Evolutionary conservation across 352 stramenopile species (phyloP), one percentile per base, ranked within the genome.

Genomic region (Globisporangium camurandrum): DNA sequence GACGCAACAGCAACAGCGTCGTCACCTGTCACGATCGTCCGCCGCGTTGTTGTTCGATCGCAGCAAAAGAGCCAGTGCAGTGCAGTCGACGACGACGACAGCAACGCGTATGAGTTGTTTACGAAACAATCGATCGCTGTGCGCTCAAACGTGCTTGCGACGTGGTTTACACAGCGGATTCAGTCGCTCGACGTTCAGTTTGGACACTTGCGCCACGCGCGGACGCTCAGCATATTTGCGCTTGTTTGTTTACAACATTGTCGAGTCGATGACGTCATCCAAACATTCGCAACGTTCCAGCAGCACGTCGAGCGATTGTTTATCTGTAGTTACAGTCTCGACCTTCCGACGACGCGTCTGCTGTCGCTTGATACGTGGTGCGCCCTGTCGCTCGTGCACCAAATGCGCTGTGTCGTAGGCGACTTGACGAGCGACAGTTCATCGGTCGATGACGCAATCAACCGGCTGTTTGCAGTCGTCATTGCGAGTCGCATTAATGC

Each of bases 141-240:
- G n/a, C n/a, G n/a, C n/a, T n/a, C n/a, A n/a, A 33, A 62, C 4
- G 46, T 51, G n/a, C 86, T 75, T 27, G 56, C 53, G 0, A 42
- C 57, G 24, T 91, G 79, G 79, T 84, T 84, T 23, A 66, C 37
- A 14, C 50, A 53, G 24, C 75, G 71, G 17, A 73, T 88, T 34
- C 19, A 83, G 17, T 67, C 84, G 23, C 42, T 91, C 47, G 79
- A 91, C 22, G 56, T 57, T 17, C 38, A 67, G 3, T 87, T 77
- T 50, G 79, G 79, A 4, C 76, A 91, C 23, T 60, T 91, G 26
- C 45, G 39, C 4, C 59, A 62, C 41, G 72, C 76, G 0, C 75
- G 66, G 38, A 51, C 82, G 12, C 57, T 88, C 17, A 72, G 72
- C 19, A 48, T 41, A 8, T 34, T 84, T 22, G 66, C 65, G 10